Evolutionary conservation across 2,329 filamentous ascomycete species (phyloP), one percentile per base, ranked within the genome.

Genomic region (Cladosporium sphaerospermum): DNA sequence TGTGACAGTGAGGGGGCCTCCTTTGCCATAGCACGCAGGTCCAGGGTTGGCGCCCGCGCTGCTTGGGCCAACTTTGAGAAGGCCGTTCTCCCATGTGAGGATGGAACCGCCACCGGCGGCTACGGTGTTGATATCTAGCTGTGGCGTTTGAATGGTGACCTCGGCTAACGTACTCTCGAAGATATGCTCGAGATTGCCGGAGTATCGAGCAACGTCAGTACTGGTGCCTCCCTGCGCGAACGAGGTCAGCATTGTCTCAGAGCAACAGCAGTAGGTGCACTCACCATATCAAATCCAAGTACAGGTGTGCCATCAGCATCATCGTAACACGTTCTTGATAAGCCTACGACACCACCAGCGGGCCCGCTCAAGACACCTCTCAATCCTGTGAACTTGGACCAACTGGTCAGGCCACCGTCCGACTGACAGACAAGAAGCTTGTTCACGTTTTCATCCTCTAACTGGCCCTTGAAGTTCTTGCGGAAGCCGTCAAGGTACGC

Each of bases 271-370:
- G 65, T 56, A 14, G 64, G n/a, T 9, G 16, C 16, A 37, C 18
- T 11, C 5, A 45, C 58, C 57, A 59, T 59, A 23, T 59, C 57
- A n/a, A 56, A 58, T 0, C 89, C 89, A 62, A 95, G 93, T 1
- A 95, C 85, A 0, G 89, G 88, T 1, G 81, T 87, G 63, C 82
- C 86, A 4, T 88, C 91, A 45, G 85, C 75, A 0, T 83, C 77
- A 57, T 95, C 89, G 66, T 90, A 95, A 0, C 86, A 92, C 0
- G 89, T 95, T 16, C 89, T 82, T 23, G 89, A 88, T 66, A 95
- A 93, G 4, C 89, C 89, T 0, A 95, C 88, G 0, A 95, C 89
- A 28, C 89, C 89, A 23, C 88, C 89, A 9, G 89, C 89, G 1
- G 89, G 89, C 0, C 89, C 89, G 0, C 88, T 92, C 4, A 95